Percentiles rank a stretch among this genome's conserved stretches.
Conservation (phyloP, 2,329 filamentous ascomycete genomes). For the Arthrobotrys entomopaga region DNA sequence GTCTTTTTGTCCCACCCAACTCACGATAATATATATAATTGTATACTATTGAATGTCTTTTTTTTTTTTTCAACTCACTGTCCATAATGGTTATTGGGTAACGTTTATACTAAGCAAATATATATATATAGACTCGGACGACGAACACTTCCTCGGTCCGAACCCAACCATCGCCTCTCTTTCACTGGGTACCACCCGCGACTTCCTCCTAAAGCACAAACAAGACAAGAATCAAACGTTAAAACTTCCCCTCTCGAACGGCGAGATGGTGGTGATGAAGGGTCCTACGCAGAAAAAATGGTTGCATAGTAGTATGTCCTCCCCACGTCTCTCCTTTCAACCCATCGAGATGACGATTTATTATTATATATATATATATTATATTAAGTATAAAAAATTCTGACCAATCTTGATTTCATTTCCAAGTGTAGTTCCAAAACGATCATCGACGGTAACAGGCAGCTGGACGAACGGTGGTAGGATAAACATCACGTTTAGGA, state of each 20-base stretch:
- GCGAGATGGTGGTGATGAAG: slow-evolving; percentile 57
- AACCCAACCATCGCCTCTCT: slow-evolving; percentile 79
- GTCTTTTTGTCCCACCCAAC: no score
- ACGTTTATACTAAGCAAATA: not conserved
- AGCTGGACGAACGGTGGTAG: slow-evolving; percentile 70
- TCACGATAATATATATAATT: no score
- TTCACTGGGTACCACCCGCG: slow-evolving; percentile 75
- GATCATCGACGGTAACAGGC: slow-evolving; percentile 62
- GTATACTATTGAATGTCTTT: no score
- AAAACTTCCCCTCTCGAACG: slow-evolving; percentile 57
- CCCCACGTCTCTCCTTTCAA: slow-evolving; percentile 67
- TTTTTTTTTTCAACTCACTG: no score
- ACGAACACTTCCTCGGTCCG: slow-evolving; percentile 78
- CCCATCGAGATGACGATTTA: not conserved
- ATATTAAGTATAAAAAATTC: not conserved
- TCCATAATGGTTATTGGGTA: no score
- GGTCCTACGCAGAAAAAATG: slow-evolving; percentile 65
- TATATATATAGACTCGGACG: slow-evolving; percentile 72
- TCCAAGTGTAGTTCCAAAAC: slow-evolving; percentile 34
- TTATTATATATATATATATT: slow-evolving; percentile 70
- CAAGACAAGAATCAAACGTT: slow-evolving; percentile 23
- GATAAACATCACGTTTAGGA: slow-evolving; percentile 82
- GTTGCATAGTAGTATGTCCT: slow-evolving; percentile 57
- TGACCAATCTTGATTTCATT: not conserved
- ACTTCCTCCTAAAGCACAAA: slow-evolving; percentile 77